A percentile compares a stretch with the other conserved stretches of the same genome.
Conservation (phyloP, 2,329 filamentous ascomycete species). For the Xylariaceae sp. region DNA sequence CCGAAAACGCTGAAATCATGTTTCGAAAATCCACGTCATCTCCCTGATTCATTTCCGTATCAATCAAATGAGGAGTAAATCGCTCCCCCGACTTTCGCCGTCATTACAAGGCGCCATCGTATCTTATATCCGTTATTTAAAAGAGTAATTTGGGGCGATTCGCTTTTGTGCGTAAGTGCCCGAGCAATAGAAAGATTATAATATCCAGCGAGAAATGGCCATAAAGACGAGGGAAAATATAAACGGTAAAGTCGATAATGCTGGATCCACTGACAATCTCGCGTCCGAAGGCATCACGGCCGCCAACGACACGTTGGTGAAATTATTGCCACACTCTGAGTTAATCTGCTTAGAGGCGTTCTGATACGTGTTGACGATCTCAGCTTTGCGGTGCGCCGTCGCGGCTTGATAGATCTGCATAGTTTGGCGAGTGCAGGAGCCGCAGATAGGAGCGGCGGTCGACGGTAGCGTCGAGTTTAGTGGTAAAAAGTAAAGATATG, state of each 20-base stretch:
- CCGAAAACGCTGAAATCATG: neutral
- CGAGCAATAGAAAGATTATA: conserved; percentile 5
- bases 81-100: neutral
- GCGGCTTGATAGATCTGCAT: conserved; percentile 76
- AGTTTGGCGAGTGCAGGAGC: conserved; percentile 68
- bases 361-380: conserved; percentile 65
- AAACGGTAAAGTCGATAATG: conserved; percentile 22
- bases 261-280: conserved; percentile 16
- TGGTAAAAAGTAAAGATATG: conserved; percentile 81
- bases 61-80: neutral
- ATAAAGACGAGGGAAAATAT: conserved; percentile 26
- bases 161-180: neutral
- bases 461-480: conserved; percentile 68
- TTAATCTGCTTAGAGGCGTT: conserved; percentile 71
- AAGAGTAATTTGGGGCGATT: neutral
- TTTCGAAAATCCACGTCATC: neutral
- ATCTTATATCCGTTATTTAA: neutral
- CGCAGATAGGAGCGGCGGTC: conserved; percentile 68
- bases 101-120: conserved; percentile 16
- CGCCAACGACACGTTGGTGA: conserved; percentile 55
- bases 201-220: conserved; percentile 26
- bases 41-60: neutral
- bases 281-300: conserved; percentile 23
- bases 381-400: conserved; percentile 60
- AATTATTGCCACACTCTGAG: conserved; percentile 54